A percentile compares a stretch with the other conserved stretches of the same genome.
phyloP scores from a whole-genome alignment of 1,284 basidiomycete genomes.

The Entoloma clypeatum region DNA sequence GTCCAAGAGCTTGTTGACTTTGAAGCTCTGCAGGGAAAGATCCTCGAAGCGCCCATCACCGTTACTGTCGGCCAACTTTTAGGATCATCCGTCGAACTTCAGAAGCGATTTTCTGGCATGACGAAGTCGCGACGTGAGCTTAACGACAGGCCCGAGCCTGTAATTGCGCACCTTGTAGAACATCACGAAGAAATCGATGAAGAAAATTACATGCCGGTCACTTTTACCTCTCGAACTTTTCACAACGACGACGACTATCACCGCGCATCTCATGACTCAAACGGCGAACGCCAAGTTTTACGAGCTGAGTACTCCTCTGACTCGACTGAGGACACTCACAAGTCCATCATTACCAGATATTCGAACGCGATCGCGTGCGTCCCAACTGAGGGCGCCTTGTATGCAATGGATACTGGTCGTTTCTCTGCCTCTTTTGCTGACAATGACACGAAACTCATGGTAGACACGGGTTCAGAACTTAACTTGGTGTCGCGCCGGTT shows the following conservation, averaged over 20 bases:
- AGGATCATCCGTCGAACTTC: slow-evolving; percentile 10
- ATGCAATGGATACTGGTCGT: slow-evolving; percentile 14
- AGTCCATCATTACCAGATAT: too few relatives aligned
- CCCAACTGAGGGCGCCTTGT: neutral
- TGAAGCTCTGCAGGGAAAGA: neutral
- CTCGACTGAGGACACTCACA: too few relatives aligned
- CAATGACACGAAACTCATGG: slow-evolving; percentile 13
- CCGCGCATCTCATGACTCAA: slow-evolving; percentile 1
- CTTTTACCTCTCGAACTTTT: too few relatives aligned
- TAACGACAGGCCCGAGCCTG: slow-evolving; percentile 9
- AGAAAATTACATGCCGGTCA: too few relatives aligned
- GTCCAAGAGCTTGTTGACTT: neutral
- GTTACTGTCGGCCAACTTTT: slow-evolving; percentile 1
- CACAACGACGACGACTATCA: neutral
- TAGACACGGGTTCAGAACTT: slow-evolving; percentile 24
- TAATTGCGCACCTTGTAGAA: slow-evolving; percentile 1
- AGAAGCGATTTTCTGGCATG: slow-evolving; percentile 5
- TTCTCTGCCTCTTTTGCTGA: slow-evolving; percentile 8
- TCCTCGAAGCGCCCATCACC: slow-evolving; percentile 7
- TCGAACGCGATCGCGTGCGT: too few relatives aligned
- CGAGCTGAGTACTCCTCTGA: too few relatives aligned
- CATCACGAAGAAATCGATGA: slow-evolving; percentile 1
- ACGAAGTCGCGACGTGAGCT: slow-evolving; percentile 10
- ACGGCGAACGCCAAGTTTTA: slow-evolving; percentile 6
- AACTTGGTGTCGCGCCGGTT: slow-evolving; percentile 15